Percentiles rank a stretch among this genome's conserved stretches.
These are phyloP conservation scores for Exophiala lecanii-corni DNA, from an alignment of 2,329 filamentous ascomycete species.

Conservation along the genomic window DNA sequence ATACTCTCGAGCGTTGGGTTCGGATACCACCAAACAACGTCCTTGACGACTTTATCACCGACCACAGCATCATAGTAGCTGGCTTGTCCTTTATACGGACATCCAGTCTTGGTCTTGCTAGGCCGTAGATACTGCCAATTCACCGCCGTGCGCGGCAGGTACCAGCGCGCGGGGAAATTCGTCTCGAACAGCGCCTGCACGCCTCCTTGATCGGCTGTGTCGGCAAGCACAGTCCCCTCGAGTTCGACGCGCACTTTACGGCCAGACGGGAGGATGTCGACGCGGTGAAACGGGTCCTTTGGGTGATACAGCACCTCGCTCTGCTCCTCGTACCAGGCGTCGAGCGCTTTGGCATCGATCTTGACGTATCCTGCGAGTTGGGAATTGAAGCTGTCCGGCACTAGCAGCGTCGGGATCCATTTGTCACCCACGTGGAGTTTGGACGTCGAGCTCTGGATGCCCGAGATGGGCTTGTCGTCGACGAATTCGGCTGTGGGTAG, in stretches of 20 bases:
- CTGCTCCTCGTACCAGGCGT: slow-evolving; percentile 27
- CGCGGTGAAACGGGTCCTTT: slow-evolving; percentile 27
- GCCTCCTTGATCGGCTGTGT: slow-evolving; percentile 24
- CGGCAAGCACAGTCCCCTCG: slow-evolving; percentile 22
- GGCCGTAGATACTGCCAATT: slow-evolving; percentile 22
- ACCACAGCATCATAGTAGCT: slow-evolving; percentile 27
- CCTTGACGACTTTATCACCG: slow-evolving; percentile 24
- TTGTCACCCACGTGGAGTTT: slow-evolving; percentile 17
- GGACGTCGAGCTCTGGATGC: slow-evolving; percentile 19
- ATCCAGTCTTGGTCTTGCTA: slow-evolving; percentile 25
- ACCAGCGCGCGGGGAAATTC: slow-evolving; percentile 25
- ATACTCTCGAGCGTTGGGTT: slow-evolving; percentile 23
- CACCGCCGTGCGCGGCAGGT: slow-evolving; percentile 25
- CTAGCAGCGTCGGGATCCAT: slow-evolving; percentile 15
- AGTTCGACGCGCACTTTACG: slow-evolving; percentile 24
- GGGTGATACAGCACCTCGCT: slow-evolving; percentile 22
- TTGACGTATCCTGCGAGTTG: slow-evolving; percentile 26
- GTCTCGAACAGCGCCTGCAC: slow-evolving; percentile 27
- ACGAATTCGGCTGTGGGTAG: slow-evolving; percentile 21
- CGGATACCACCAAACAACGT: slow-evolving; percentile 27
- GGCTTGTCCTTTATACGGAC: slow-evolving; percentile 27
- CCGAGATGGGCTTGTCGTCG: slow-evolving; percentile 23
- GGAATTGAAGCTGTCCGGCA: slow-evolving; percentile 21
- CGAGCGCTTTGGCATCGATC: slow-evolving; percentile 25
- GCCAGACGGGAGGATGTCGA: slow-evolving; percentile 24